Evolutionary conservation across 306 rosid species (phyloP), one percentile per base, ranked within the genome.

Genomic region (Trichosanthes cucumerina): DNA sequence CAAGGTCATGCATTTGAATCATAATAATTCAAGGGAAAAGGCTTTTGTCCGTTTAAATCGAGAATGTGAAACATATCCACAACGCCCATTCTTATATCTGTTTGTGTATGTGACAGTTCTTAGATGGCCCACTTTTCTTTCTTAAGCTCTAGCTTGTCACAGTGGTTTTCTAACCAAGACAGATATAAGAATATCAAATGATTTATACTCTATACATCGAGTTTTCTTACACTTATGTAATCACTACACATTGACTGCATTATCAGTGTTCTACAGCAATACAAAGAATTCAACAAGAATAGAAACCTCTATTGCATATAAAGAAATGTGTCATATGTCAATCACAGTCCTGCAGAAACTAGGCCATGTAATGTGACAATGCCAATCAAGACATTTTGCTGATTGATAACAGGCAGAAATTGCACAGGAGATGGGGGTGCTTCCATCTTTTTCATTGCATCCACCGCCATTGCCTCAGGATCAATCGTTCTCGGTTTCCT

Each of bases 361-460:
- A 96, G 82, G 69, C 91, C 98, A 81, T 96, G 99, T 88, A 92
- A 80, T n/a, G 98, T 96, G 82, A 96, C 93, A 77, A 96, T 93
- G 81, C 98, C 99, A 77, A 96, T 93, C 88, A 96, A 54, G 19
- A 75, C 46, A 78, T 77, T 90, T 71, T 88, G 82, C 59, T 85
- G 85, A 80, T 87, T 85, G 71, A 91, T 80, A 33, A 96, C 99
- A 2, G 99, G 98, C 88, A 96, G 89, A 85, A 96, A 96, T 76
- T 92, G 99, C 23, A 96, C 99, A 10, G 97, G 90, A 47, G 98
- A 96, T 52, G 99, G 98, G 9, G 99, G 92, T 14, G 97, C 98
- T 85, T 96, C 99, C 98, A 96, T 96, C 88, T 89, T 96, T 88
- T 93, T 87, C 99, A 91, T 96, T 58, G 99, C 99, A 2, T 89